A percentile compares a stretch with the other conserved stretches of the same genome.
Conservation (phyloP, 768 basidiomycete genomes). For the Amanita inopinata region DNA sequence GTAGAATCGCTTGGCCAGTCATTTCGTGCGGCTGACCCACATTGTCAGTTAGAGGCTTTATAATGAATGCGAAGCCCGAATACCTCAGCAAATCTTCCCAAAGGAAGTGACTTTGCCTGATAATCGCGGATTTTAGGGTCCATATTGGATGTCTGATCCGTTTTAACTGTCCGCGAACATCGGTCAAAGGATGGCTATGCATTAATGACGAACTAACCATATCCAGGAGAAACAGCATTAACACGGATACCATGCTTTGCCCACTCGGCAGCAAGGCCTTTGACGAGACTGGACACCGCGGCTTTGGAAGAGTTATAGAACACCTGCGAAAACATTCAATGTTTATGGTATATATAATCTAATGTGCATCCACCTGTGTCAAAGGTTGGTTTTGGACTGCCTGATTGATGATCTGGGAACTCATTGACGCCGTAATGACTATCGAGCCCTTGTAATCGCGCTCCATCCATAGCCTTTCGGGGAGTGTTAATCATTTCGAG, state of each 20-base stretch:
- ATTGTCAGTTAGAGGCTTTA: neutral
- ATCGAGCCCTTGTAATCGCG: constrained; percentile 36
- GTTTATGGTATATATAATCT: too few species aligned
- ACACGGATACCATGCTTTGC: constrained; percentile 41
- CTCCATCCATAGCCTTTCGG: constrained; percentile 34
- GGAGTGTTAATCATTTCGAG: neutral
- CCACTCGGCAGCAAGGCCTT: constrained; percentile 59
- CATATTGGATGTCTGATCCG: constrained; percentile 49
- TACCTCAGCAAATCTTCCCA: constrained; percentile 50
- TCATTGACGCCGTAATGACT: constrained; percentile 59
- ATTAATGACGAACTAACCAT: constrained; percentile 26
- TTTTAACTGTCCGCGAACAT: constrained; percentile 30
- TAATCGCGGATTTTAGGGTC: constrained; percentile 36
- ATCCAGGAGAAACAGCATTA: constrained; percentile 56
- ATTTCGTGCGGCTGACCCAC: constrained; percentile 42
- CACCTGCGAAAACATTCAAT: too few species aligned
- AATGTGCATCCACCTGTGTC: constrained; percentile 30
- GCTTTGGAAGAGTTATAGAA: constrained; percentile 65
- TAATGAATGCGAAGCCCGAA: neutral
- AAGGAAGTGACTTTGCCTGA: constrained; percentile 40
- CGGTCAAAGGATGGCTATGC: neutral
- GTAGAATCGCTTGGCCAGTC: constrained; percentile 40
- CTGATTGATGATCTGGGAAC: constrained; percentile 56
- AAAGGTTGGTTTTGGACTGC: constrained; percentile 32
- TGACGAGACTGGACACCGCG: constrained; percentile 26